Conservation (phyloP, 106 monocot species). For the Dendrobium nobile region DNA sequence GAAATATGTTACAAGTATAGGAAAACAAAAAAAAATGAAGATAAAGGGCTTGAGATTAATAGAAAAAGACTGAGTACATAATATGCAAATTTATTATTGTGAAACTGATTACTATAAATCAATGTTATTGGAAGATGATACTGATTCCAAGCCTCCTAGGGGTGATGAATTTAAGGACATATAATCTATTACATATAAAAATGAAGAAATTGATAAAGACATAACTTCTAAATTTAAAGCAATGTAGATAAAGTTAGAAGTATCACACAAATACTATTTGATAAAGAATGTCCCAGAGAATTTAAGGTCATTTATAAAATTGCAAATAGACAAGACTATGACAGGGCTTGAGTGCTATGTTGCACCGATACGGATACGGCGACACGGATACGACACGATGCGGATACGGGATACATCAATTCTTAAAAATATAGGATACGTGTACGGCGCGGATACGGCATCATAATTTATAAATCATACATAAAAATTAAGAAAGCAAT, state of each 20-base stretch:
- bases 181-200: background rate
- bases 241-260: background rate
- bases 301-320: background rate
- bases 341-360: too few relatives aligned
- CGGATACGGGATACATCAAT: too few relatives aligned
- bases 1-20: background rate
- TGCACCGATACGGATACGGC: too few relatives aligned
- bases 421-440: too few relatives aligned
- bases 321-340: background rate
- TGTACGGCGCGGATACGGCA: too few relatives aligned
- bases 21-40: background rate
- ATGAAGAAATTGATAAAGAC: background rate
- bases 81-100: background rate
- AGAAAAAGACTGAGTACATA: background rate
- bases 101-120: background rate
- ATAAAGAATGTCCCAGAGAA: background rate
- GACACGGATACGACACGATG: too few relatives aligned
- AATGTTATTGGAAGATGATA: background rate
- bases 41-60: background rate
- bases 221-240: background rate
- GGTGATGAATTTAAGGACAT: background rate
- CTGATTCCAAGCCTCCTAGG: background rate
- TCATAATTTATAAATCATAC: too few relatives aligned
- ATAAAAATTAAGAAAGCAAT: too few relatives aligned
- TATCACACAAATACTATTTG: too few relatives aligned